Base-by-base conservation (phyloP, 768 basidiomycete species). In the Nidularia sp. region DNA sequence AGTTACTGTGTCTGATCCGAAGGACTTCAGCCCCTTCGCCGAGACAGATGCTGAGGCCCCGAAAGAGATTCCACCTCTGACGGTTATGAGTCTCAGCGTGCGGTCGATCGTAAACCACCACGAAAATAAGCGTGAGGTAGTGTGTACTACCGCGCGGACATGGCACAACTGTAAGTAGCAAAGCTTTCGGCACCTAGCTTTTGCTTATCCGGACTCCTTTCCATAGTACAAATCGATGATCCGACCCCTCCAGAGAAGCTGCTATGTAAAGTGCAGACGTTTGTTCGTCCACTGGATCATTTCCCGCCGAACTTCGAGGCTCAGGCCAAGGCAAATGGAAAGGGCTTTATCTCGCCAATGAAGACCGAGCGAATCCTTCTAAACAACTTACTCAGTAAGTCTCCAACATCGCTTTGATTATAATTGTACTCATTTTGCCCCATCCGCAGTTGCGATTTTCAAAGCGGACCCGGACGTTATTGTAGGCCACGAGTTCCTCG, bases 391-490 rank as follows among this genome's bases (percentile, higher is more conserved):
- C 76, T 99, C 6, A 79, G 94, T 87, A 63, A 39, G 72, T 65
- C 36, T 29, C 5, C 18, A 42, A 41, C 41, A 15, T 41, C 34
- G 25, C 41, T 42, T 8, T 29, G 6, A 31, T 13, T 8, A 53
- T 53, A 45, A 59, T 31, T 6, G 34, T n/a, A 18, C 47, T 33
- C 34, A 34, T 13, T 25, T 25, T 25, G 25, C 32, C 51, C 35
- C 57, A 29, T 13, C 9, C 13, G 9, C 25, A 89, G 90, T 81
- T 55, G 79, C 84, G 4, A 78, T 98, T 43, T 80, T 89, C 63
- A 88, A 88, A 62, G 79, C 90, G 15, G 97, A 99, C 61, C 95
- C 97, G 0, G 97, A 99, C 61, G 83, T 98, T 18, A 83, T 98
- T 49, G 80, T 99, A 34, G 95, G 97, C 0, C 93, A 98, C 60